Conservation (phyloP, 2,329 filamentous ascomycete species). For the Beauveria medogensis region DNA sequence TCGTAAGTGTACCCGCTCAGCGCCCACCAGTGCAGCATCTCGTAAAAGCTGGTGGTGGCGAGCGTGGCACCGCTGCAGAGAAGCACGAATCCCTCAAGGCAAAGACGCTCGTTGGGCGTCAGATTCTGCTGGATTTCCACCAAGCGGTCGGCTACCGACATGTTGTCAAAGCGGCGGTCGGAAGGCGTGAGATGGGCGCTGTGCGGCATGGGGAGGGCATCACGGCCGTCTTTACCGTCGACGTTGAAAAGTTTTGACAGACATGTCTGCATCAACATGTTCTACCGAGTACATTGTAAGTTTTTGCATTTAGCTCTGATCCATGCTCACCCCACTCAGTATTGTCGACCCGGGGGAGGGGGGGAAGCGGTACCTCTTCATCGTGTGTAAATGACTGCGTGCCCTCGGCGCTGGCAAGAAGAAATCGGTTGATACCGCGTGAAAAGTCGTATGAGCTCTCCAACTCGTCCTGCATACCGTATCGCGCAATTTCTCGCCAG, state of each 20-base stretch:
- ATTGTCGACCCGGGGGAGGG: neutral
- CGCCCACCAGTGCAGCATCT: slow-evolving; percentile 42
- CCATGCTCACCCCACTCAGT: neutral
- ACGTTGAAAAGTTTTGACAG: slow-evolving; percentile 38
- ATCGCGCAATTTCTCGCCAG: slow-evolving; percentile 37
- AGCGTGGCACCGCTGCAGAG: slow-evolving; percentile 35
- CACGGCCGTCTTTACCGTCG: slow-evolving; percentile 31
- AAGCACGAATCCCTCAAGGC: slow-evolving; percentile 32
- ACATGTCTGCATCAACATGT: slow-evolving; percentile 23
- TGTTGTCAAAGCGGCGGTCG: slow-evolving; percentile 27
- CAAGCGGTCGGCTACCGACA: slow-evolving; percentile 36
- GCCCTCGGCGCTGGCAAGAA: slow-evolving; percentile 24
- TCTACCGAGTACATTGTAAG: slow-evolving; percentile 12
- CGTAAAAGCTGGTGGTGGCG: slow-evolving; percentile 35
- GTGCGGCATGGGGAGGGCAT: slow-evolving; percentile 33
- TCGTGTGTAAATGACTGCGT: slow-evolving; percentile 31
- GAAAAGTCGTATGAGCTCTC: slow-evolving; percentile 32
- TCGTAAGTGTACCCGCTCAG: slow-evolving; percentile 32
- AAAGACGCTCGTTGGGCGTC: slow-evolving; percentile 30
- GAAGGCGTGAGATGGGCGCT: slow-evolving; percentile 24
- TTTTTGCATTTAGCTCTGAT: neutral
- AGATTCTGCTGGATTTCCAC: slow-evolving; percentile 29
- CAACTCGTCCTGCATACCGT: slow-evolving; percentile 33
- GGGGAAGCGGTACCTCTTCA: slow-evolving; percentile 25
- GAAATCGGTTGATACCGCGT: slow-evolving; percentile 33